Conservation (phyloP, 225 moss, liverwort and hornwort genomes). For the Climacium dendroides region DNA sequence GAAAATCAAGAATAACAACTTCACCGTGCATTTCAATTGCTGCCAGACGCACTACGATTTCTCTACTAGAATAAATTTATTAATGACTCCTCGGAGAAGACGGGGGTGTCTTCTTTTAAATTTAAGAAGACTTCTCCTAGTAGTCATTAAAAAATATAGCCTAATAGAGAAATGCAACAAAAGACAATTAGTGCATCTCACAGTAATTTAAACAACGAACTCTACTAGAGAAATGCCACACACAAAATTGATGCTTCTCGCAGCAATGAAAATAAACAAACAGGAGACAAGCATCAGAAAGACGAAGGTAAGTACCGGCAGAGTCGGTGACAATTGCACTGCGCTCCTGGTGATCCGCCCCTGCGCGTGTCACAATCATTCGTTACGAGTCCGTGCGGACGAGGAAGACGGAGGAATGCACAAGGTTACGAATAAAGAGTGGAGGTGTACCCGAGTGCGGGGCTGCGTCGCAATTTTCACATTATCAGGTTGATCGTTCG, state of each 20-base stretch:
- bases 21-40: neutral
- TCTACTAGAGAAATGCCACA: neutral
- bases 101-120: neutral
- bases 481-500: neutral
- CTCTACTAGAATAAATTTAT: neutral
- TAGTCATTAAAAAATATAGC: neutral
- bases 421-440: neutral
- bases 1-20: neutral
- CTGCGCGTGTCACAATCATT: neutral
- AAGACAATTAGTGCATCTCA: neutral
- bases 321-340: neutral
- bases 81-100: neutral
- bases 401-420: neutral
- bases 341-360: slow-evolving; percentile 28
- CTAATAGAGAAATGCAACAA: neutral
- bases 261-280: neutral
- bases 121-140: neutral
- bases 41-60: neutral
- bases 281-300: neutral
- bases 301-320: slow-evolving; percentile 4
- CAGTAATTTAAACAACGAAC: neutral
- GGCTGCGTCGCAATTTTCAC: slow-evolving; percentile 4
- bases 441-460: slow-evolving; percentile 19
- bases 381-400: neutral
- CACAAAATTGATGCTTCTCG: neutral